Evolutionary conservation across 2,329 filamentous ascomycete genomes (phyloP), one percentile per base, ranked within the genome.

Genomic region (Neofusicoccum parvum): DNA sequence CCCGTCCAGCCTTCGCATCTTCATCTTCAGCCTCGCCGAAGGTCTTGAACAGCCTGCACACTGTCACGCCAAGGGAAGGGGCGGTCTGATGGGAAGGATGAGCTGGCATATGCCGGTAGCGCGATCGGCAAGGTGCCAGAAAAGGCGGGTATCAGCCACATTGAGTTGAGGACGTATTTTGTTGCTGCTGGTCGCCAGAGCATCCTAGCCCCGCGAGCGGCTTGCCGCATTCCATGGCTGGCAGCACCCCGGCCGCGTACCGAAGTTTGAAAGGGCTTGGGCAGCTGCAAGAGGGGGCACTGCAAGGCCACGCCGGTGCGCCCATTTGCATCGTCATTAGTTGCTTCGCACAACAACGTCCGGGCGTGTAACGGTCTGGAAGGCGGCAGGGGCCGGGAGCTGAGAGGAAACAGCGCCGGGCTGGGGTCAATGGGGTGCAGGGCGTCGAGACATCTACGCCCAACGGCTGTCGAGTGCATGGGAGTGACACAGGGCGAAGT

Each of bases 291-390:
- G 39, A 43, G 20, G 12, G 17, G 12, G 17, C 23, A 46, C 60
- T 54, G 60, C 62, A 64, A 64, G 62, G 62, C 62, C 27, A 51
- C 39, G 60, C 45, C 36, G 10, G 17, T 12, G 17, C 45, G 34
- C 20, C 48, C 45, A 36, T 64, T 54, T 51, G 15, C 58, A 49
- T 50, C 23, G 58, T 41, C 60, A 63, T 17, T 54, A 15, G 23
- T 4, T 37, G 41, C 49, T 64, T 56, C 37, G 27, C 62, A 62
- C 64, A 65, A 62, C 37, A 65, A 65, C 64, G 64, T 49, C 64
- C 23, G 32, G 32, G 56, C 56, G 54, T 65, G 64, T 58, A 65
- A 65, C 64, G 63, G 39, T 51, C 63, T 59, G 63, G 46, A 58
- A 53, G 27, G 50, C 62, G 49, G 62, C 62, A 64, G 62, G 27